These are phyloP conservation scores for Pseudogymnoascus destructans DNA, from an alignment of 2,329 filamentous ascomycete genomes.

Conservation along the genomic window DNA sequence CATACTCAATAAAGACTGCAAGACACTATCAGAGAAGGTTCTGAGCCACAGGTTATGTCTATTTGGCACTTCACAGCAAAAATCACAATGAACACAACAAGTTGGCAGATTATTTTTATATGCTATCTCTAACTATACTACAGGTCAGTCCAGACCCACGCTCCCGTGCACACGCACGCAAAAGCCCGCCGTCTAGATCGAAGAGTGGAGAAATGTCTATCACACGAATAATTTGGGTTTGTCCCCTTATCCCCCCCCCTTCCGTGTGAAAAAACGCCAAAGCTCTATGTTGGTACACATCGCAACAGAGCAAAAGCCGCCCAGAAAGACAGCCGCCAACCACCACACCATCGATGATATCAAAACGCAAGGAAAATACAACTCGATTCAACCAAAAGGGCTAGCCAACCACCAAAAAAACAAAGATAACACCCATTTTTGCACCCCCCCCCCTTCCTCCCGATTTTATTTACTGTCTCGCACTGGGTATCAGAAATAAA, in stretches of 20 bases:
- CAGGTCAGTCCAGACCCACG: not conserved
- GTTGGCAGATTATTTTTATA: not conserved
- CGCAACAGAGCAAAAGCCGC: conserved; percentile 19
- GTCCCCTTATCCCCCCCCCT: conserved; percentile 5
- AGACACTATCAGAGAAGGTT: not conserved
- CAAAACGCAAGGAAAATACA: not conserved
- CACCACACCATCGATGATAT: too few species aligned
- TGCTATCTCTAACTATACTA: not conserved
- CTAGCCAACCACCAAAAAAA: not conserved
- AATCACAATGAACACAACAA: not conserved
- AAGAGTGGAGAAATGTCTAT: conserved; percentile 23
- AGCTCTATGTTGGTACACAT: conserved; percentile 23
- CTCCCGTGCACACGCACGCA: not conserved
- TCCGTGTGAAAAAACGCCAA: conserved; percentile 13
- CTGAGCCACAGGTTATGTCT: too few species aligned
- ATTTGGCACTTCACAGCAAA: not conserved
- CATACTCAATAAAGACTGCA: too few species aligned
- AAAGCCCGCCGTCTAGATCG: not conserved
- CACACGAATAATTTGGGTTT: conserved; percentile 1
- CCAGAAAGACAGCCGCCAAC: too few species aligned
- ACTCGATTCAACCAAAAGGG: not conserved
- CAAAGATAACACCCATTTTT: not conserved
- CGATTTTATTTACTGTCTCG: not conserved
- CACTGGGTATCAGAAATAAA: not conserved
- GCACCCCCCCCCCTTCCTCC: not conserved